phyloP scores from a whole-genome alignment of 345 rosid genomes.

The Trapa bicornis region DNA sequence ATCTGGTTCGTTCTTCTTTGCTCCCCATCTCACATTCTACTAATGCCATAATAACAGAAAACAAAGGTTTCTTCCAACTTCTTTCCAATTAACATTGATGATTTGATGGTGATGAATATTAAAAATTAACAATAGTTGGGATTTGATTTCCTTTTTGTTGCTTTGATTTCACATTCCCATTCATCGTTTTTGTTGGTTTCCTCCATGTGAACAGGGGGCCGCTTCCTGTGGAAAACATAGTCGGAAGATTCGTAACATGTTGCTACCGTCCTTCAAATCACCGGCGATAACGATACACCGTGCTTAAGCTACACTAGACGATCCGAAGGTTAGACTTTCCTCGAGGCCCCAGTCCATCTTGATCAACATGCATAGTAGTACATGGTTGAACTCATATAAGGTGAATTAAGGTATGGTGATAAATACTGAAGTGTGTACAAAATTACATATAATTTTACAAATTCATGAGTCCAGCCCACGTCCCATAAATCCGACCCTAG shows the following conservation, averaged over 20 bases:
- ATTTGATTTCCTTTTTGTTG: background rate
- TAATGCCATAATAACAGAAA: background rate
- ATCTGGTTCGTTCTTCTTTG: constrained; percentile 33
- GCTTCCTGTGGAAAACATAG: background rate
- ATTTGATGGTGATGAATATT: background rate
- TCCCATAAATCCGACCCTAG: too few species aligned
- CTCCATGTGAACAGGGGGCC: background rate
- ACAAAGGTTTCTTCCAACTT: background rate
- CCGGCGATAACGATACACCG: background rate
- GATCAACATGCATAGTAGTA: too few species aligned
- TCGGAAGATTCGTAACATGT: background rate
- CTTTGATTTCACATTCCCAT: background rate
- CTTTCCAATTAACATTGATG: too few species aligned
- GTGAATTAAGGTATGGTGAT: too few species aligned
- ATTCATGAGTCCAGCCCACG: too few species aligned
- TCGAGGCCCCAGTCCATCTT: too few species aligned
- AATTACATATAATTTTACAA: too few species aligned
- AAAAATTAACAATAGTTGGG: too few species aligned
- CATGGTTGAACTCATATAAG: too few species aligned
- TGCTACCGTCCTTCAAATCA: background rate
- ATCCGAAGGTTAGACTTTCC: background rate
- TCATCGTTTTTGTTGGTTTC: background rate
- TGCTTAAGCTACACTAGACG: background rate
- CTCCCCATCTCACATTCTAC: background rate
- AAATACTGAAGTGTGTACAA: too few species aligned